Evolutionary conservation across 2,329 filamentous ascomycete genomes (phyloP).

Genomic region (Sphaceloma murrayae): DNA sequence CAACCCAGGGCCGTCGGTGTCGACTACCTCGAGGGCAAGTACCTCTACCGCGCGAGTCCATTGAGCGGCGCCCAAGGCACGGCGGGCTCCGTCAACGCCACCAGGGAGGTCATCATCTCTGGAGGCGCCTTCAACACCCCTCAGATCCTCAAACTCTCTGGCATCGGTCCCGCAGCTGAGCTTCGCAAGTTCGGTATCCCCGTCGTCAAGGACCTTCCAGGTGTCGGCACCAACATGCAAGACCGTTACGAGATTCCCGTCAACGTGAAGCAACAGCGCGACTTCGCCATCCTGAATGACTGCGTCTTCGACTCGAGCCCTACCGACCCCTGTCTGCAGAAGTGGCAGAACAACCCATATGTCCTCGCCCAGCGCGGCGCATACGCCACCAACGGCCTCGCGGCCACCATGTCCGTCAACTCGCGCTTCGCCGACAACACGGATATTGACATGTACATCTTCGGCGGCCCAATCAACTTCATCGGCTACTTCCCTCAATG

Average conservation of each 20-base stretch:
- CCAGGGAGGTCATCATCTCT: conserved; percentile 39
- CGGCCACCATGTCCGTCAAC: conserved; percentile 39
- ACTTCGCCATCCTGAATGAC: conserved; percentile 32
- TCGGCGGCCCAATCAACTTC: conserved; percentile 47
- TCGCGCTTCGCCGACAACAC: conserved; percentile 34
- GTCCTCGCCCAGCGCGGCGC: conserved; percentile 32
- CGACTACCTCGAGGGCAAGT: conserved; percentile 34
- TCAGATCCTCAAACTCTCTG: conserved; percentile 55
- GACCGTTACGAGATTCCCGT: conserved; percentile 51
- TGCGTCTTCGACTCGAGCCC: conserved; percentile 30
- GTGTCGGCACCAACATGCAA: conserved; percentile 55
- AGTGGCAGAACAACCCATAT: conserved; percentile 35
- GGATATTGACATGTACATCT: conserved; percentile 47
- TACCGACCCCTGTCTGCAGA: conserved; percentile 36
- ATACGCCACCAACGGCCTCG: conserved; percentile 45
- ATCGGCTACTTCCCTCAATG: conserved; percentile 48
- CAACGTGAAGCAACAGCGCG: conserved; percentile 35
- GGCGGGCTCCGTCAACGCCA: conserved; percentile 34
- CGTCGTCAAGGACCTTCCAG: conserved; percentile 46
- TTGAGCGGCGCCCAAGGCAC: conserved; percentile 28
- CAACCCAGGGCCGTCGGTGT: conserved; percentile 40
- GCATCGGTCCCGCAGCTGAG: conserved; percentile 49
- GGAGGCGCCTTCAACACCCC: conserved; percentile 54
- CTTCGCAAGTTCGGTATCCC: conserved; percentile 47
- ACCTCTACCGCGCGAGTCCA: conserved; percentile 34